Evolutionary conservation across 192 early-diverging fungal genomes (phyloP).

Genomic region (Coemansia sp.): DNA sequence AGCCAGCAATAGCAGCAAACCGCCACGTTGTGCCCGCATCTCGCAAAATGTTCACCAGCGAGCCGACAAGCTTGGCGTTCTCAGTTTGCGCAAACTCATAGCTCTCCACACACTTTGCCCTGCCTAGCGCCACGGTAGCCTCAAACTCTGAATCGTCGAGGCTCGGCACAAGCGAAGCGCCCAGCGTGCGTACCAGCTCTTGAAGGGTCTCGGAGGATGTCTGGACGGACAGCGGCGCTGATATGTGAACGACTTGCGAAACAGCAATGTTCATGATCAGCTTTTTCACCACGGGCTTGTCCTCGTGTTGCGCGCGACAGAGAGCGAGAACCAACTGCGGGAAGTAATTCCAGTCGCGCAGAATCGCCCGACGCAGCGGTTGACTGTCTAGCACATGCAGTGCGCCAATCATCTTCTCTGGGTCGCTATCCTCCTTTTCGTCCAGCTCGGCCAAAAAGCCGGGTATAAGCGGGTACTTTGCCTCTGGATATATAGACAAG

Average conservation of each 20-base stretch:
- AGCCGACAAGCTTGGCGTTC: slow-evolving; percentile 27
- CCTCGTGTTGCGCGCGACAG: slow-evolving; percentile 56
- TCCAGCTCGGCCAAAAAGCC: slow-evolving; percentile 41
- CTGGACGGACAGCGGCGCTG: slow-evolving; percentile 27
- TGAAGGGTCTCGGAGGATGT: not conserved
- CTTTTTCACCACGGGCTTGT: slow-evolving; percentile 55
- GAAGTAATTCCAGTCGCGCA: slow-evolving; percentile 48
- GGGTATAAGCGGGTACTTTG: slow-evolving; percentile 50
- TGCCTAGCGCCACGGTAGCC: slow-evolving; percentile 8
- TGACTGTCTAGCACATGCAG: slow-evolving; percentile 38
- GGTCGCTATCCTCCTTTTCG: slow-evolving; percentile 39
- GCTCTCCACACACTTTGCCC: slow-evolving; percentile 6
- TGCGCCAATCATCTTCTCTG: slow-evolving; percentile 55
- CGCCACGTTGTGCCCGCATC: slow-evolving; percentile 78
- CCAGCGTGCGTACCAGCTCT: slow-evolving; percentile 15
- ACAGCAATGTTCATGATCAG: slow-evolving; percentile 45
- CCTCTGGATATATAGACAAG: slow-evolving; percentile 25
- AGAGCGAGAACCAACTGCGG: slow-evolving; percentile 42
- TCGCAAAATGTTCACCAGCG: slow-evolving; percentile 66
- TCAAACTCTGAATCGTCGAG: not conserved
- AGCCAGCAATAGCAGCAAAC: slow-evolving; percentile 78
- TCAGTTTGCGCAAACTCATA: slow-evolving; percentile 28
- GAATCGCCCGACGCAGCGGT: slow-evolving; percentile 28
- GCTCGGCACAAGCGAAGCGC: not conserved
- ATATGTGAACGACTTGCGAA: slow-evolving; percentile 30